Evolutionary conservation across 1,284 basidiomycete genomes (phyloP).

Genomic region (Ustilago tritici): DNA sequence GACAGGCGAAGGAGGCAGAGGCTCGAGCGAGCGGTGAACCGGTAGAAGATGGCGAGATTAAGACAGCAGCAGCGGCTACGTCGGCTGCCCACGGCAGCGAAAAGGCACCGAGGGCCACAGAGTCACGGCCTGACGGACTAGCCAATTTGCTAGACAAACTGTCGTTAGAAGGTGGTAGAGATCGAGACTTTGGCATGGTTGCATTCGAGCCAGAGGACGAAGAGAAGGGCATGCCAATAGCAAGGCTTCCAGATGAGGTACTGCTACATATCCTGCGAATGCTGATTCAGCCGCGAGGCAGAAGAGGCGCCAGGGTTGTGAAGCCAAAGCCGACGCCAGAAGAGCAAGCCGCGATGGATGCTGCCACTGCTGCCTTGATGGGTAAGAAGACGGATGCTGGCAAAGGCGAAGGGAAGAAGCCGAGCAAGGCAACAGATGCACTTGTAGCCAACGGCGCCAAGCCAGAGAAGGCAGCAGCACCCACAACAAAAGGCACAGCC

Average conservation of each 20-base stretch:
- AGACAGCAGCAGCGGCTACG: slow-evolving; percentile 1
- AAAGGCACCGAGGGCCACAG: slow-evolving; percentile 7
- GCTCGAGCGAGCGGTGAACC: slow-evolving; percentile 30
- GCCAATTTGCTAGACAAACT: slow-evolving; percentile 41
- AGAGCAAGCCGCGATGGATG: slow-evolving; percentile 40
- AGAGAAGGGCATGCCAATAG: slow-evolving; percentile 43
- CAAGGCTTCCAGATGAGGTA: slow-evolving; percentile 62
- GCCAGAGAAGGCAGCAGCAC: neutral
- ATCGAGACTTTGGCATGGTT: slow-evolving; percentile 38
- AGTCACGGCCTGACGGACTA: slow-evolving; percentile 41
- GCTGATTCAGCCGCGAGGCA: slow-evolving; percentile 52
- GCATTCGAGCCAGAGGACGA: slow-evolving; percentile 55
- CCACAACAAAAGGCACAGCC: neutral
- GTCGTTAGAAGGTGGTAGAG: slow-evolving; percentile 42
- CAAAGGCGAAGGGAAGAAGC: slow-evolving; percentile 6
- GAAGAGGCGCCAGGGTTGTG: slow-evolving; percentile 53
- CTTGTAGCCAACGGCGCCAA: neutral
- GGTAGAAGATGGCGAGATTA: neutral
- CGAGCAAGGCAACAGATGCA: slow-evolving; percentile 6
- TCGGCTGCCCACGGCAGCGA: neutral
- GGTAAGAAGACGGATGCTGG: neutral
- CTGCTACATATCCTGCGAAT: slow-evolving; percentile 54
- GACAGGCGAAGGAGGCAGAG: slow-evolving; percentile 35
- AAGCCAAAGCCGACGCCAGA: slow-evolving; percentile 46
- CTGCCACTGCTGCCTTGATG: slow-evolving; percentile 32